Evolutionary conservation across 1,139 yeast species (phyloP).

Genomic region (Pneumocystis wakefieldiae): DNA sequence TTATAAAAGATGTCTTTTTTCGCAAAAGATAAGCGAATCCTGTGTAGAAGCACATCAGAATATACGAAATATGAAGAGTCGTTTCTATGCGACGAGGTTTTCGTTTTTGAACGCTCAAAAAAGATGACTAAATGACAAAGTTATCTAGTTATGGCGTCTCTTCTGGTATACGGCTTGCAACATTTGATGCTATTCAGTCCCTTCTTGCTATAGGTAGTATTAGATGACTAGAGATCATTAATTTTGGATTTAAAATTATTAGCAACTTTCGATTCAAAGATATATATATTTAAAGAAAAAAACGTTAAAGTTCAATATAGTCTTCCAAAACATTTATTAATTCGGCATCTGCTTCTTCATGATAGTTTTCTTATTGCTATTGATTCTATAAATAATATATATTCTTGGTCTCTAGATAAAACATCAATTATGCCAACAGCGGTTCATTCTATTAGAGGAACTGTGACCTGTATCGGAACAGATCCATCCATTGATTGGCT

Average conservation of each 20-base stretch:
- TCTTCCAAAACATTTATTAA: conserved; percentile 33
- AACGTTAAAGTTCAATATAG: conserved; percentile 58
- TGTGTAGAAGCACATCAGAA: neutral
- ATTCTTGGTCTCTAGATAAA: conserved; percentile 55
- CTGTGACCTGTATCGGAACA: conserved; percentile 49
- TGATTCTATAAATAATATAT: conserved; percentile 40
- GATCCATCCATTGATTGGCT: conserved; percentile 89
- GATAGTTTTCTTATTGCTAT: conserved; percentile 69
- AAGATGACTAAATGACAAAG: conserved; percentile 14
- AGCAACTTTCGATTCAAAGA: conserved; percentile 12
- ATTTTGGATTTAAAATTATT: neutral
- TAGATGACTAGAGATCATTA: neutral
- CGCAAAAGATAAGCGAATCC: neutral
- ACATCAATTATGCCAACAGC: conserved; percentile 23
- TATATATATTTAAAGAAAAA: conserved; percentile 72
- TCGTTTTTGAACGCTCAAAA: neutral
- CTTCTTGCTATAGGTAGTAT: conserved; percentile 58
- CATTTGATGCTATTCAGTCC: conserved; percentile 80
- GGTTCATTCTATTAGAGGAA: conserved; percentile 31
- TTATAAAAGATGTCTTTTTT: neutral
- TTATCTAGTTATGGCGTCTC: conserved; percentile 40
- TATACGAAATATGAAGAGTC: too few species aligned
- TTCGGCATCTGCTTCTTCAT: conserved; percentile 47
- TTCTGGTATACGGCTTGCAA: conserved; percentile 48
- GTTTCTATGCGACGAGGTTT: neutral